phyloP scores from a whole-genome alignment of 2,329 filamentous ascomycete genomes.

The Aspergillus ibericus region DNA sequence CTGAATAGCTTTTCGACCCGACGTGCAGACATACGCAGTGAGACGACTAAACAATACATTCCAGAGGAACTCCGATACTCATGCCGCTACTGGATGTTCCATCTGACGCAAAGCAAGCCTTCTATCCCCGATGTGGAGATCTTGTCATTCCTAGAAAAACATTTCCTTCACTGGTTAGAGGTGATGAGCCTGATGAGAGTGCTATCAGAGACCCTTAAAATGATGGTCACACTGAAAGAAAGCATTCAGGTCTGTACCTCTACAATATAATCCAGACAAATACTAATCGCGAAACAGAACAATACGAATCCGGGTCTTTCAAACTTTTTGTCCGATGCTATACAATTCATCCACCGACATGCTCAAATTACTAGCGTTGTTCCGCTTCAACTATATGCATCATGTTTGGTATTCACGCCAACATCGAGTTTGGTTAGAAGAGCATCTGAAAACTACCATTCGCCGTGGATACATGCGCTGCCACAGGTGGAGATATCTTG shows the following conservation, averaged over 20 bases:
- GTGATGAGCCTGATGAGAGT: conserved; percentile 21
- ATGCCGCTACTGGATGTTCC: conserved; percentile 30
- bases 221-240: conserved; percentile 9
- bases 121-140: conserved; percentile 4
- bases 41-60: conserved; percentile 3
- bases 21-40: conserved; percentile 5
- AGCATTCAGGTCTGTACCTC: neutral
- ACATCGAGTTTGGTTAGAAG: conserved; percentile 25
- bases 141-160: conserved; percentile 19
- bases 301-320: conserved; percentile 7
- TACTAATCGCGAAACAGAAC: neutral
- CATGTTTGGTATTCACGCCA: conserved; percentile 35
- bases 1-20: conserved; percentile 10
- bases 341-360: conserved; percentile 31
- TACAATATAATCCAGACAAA: conserved; percentile 13
- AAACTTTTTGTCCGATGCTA: conserved; percentile 31
- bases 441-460: conserved; percentile 20
- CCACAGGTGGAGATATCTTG: conserved; percentile 8
- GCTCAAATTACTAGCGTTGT: conserved; percentile 26
- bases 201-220: conserved; percentile 16
- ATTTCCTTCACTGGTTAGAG: conserved; percentile 31
- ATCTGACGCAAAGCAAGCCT: conserved; percentile 19
- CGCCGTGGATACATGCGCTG: conserved; percentile 16
- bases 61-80: conserved; percentile 23
- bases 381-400: conserved; percentile 40